Evolutionary conservation across 2,329 filamentous ascomycete genomes (phyloP), one percentile per base, ranked within the genome.

Genomic region (Trichoderma asperellum): DNA sequence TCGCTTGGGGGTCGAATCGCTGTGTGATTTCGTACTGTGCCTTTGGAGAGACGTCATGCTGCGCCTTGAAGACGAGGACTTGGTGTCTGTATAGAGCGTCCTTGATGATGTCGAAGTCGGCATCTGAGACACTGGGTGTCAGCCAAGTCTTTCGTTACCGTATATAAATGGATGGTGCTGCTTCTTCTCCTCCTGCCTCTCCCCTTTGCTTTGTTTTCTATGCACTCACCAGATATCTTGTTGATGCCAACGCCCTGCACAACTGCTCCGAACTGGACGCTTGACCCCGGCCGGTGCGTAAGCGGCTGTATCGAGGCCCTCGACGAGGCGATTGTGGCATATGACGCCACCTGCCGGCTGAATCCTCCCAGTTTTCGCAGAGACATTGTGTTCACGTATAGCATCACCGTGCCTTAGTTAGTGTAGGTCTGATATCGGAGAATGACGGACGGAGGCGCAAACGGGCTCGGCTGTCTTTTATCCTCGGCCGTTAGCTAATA

Each of bases 1-100:
- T 84, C 6, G 87, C 86, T 2, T 82, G 75, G 0, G 91, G 91
- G 74, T 94, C 92, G 79, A 94, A 94, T 68, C 87, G 87, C 62
- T 87, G 88, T 2, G 91, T 94, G 52, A 94, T 83, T 72, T 91
- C 87, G 75, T 89, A 94, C 76, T 94, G 92, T 8, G 91, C 89
- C 75, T 87, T 88, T 1, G 92, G 89, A 0, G 89, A 87, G 29
- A 90, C 82, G 53, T 86, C 82, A 55, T 82, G 75, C 76, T 93
- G 91, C 75, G 87, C 83, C 77, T 91, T 93, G 81, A 94, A 86
- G 34, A 94, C 84, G 12, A 94, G 82, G 16, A 94, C 86, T 71
- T 91, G 89, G 75, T 91, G 82, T 14, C 80, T 84, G 82, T 91
- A 93, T 5, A 94, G 85, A 1, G 90, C 87, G 21, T 88, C 80